Conservation (phyloP, 352 stramenopile species). For the Phytophthora kernoviae region DNA sequence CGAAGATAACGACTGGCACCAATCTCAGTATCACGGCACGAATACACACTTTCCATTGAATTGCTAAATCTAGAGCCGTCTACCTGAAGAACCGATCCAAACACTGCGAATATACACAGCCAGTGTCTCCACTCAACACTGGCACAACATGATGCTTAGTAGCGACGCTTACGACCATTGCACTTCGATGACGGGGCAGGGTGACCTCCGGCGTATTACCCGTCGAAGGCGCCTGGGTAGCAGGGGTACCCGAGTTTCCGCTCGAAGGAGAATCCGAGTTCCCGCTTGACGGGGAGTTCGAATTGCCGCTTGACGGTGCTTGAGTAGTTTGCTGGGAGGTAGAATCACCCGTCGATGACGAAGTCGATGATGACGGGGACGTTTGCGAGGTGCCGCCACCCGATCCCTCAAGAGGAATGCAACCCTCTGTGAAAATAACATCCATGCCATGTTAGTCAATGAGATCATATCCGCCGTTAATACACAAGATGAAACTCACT, state of each 20-base stretch:
- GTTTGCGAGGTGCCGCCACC: constrained; percentile 25
- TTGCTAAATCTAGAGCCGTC: constrained; percentile 17
- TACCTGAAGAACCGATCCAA: constrained; percentile 10
- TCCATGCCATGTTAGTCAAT: neutral
- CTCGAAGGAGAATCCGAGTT: constrained; percentile 13
- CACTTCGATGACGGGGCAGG: constrained; percentile 31
- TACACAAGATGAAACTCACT: constrained; percentile 27
- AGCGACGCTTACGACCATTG: constrained; percentile 26
- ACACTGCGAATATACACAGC: constrained; percentile 6
- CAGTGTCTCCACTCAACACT: constrained; percentile 25
- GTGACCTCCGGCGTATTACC: constrained; percentile 24
- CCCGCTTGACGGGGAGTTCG: constrained; percentile 12
- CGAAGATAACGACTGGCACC: too few species aligned
- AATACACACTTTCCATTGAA: constrained; percentile 33
- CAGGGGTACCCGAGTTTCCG: constrained; percentile 7
- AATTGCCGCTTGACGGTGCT: constrained; percentile 9
- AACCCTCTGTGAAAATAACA: constrained; percentile 29
- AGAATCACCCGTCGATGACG: neutral
- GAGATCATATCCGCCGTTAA: neutral
- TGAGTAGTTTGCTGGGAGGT: neutral
- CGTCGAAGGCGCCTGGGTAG: constrained; percentile 12
- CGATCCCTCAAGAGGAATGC: constrained; percentile 35
- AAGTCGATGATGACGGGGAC: neutral
- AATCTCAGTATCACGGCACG: neutral
- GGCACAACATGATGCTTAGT: constrained; percentile 19